Evolutionary conservation across 495 filamentous ascomycete genomes (phyloP), one percentile per base, ranked within the genome.

Genomic region (Hypoxylon subgilvum): DNA sequence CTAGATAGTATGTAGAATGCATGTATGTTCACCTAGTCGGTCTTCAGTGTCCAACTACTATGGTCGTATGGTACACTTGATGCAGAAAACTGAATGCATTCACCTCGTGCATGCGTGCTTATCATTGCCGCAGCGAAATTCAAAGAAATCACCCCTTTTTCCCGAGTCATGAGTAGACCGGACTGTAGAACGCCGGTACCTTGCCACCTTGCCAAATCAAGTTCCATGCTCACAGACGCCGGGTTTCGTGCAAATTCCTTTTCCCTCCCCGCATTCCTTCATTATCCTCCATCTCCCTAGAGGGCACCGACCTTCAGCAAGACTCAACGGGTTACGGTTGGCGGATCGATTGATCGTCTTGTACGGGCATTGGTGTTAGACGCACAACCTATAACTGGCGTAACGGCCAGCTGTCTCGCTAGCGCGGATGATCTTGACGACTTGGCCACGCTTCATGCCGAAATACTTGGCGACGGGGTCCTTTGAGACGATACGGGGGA

Each of bases 401-500:
- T 92, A 92, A 31, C 88, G 74, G 22, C 88, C 88, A 1, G 88
- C 88, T 17, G 88, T 92, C 77, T 91, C 88, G 52, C 77, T 82
- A 49, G 84, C 88, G 43, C 94, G 79, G 46, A 98, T 95, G 63
- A 98, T 98, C 85, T 98, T 98, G 52, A 98, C 95, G 9, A 98
- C 92, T 79, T 97, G 91, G 2, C 94, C 92, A 66, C 91, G 84
- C 76, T 90, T 86, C 73, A 98, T 78, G 14, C 95, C 94, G 43
- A 96, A 74, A 74, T 97, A 98, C 69, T 87, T 85, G 27, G 94
- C 90, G 28, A 98, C 91, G 10, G 94, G 94, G 76, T 98, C 94
- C 38, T 86, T 88, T 44, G 86, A 78, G 74, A 96, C 86, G 55
- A 98, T 97, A 50, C 94, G 82, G 8, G 94, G 94, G 67, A 98